phyloP scores from a whole-genome alignment of 2,329 filamentous ascomycete genomes.

The Colletotrichum noveboracense region DNA sequence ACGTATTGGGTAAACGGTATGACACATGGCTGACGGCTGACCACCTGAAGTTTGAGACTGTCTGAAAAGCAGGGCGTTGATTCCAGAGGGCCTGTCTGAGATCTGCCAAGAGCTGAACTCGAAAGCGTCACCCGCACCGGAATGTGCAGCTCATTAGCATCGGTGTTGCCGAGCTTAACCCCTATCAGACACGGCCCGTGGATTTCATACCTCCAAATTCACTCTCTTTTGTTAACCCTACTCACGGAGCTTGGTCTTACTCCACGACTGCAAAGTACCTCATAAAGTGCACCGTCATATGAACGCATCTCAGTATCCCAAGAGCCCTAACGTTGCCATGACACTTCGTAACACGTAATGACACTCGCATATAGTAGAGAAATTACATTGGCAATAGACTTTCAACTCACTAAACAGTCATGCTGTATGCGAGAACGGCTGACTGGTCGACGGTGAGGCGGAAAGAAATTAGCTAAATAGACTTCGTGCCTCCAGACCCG shows the following conservation, averaged over 20 bases:
- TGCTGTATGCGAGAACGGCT: neutral
- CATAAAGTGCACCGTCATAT: neutral
- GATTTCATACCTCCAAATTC: neutral
- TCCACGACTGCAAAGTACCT: accelerated
- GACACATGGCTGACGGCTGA: neutral
- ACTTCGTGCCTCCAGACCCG: neutral
- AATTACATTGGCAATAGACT: neutral
- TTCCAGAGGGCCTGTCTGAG: neutral
- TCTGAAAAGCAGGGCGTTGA: neutral
- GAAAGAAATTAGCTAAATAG: neutral
- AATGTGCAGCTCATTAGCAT: accelerated
- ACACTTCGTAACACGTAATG: neutral
- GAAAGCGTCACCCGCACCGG: accelerated
- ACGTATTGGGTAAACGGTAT: neutral
- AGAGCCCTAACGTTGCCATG: accelerated
- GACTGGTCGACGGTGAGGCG: neutral
- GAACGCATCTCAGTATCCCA: no score
- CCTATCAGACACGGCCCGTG: neutral
- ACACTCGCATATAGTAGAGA: neutral
- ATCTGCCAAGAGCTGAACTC: neutral
- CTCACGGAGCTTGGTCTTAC: neutral
- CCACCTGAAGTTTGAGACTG: neutral
- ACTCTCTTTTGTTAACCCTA: accelerated
- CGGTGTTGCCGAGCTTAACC: neutral
- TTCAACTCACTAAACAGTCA: neutral